Base-by-base conservation (phyloP, 2,329 filamentous ascomycete genomes). In the Lizonia empirigonia region DNA sequence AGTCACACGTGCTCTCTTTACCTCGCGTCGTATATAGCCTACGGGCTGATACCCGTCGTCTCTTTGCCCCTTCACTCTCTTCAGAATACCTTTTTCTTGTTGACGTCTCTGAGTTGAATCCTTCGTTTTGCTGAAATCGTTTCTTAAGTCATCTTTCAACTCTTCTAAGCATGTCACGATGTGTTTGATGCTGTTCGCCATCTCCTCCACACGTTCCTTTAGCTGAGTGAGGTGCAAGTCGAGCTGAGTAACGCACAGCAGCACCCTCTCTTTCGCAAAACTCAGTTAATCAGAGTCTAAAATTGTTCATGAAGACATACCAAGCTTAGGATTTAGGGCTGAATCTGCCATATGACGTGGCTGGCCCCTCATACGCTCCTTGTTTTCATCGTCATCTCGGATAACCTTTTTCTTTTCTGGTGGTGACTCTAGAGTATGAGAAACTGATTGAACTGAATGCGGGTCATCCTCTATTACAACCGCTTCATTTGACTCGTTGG, bases 41-140 rank as follows among this genome's bases (percentile, higher is more conserved):
- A 30, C 22, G 23, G 33, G 27, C 39, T 16, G 4, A 32, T 32
- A 19, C 22, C 27, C 12, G 19, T 33, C 27, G 23, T 42, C 39
- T 23, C 24, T 33, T 42, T 42, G n/a, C 38, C n/a, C 18, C 27
- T 32, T 42, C 18, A 33, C 4, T 42, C 39, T 22, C 24, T 42
- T 42, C 10, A 42, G n/a, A 42, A 42, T 32, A 27, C 39, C 27
- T 42, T 27, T 42, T 33, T 33, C 27, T 42, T 42, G 26, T 32
- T 10, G 9, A 32, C n/a, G 20, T 33, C 18, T 32, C 22, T 42
- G 27, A 32, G 26, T 33, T 32, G 19, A 3, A 13, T 18, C 12
- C 26, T 42, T 42, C 12, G 12, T 32, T 42, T 42, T 30, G 27
- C 16, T 30, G 8, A 9, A 7, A 10, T 30, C 13, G 12, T 30